Evolutionary conservation across 176 grass and related monocot species (phyloP).

Genomic region (Bothriochloa decipiens): DNA sequence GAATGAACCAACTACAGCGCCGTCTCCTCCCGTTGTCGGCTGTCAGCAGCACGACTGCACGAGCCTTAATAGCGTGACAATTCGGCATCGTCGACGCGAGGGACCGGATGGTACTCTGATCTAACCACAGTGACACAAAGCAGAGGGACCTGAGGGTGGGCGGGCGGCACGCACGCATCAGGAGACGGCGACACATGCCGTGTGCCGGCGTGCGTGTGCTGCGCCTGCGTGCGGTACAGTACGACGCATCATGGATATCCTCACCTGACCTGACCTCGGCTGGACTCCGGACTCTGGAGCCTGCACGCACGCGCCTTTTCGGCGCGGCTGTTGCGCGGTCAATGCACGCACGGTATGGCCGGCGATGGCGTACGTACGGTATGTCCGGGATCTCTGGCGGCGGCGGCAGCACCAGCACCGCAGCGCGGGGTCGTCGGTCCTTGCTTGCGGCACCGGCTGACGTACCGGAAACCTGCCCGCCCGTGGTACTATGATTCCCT

Average conservation of each 20-base stretch:
- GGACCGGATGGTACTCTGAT: background rate
- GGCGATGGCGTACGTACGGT: too few species aligned
- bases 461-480: background rate
- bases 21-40: background rate
- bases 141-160: background rate
- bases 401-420: background rate
- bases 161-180: background rate
- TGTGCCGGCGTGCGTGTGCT: background rate
- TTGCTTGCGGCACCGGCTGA: background rate
- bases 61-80: constrained; percentile 13
- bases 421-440: background rate
- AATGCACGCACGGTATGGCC: background rate
- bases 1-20: background rate
- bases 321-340: background rate
- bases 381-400: too few species aligned
- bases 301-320: background rate
- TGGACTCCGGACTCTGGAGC: too few species aligned
- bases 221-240: too few species aligned
- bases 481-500: too few species aligned
- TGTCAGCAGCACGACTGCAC: background rate
- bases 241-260: too few species aligned
- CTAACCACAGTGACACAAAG: background rate
- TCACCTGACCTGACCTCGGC: too few species aligned
- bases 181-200: background rate
- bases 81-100: background rate